Percentiles rank a stretch among this genome's conserved stretches.
These are phyloP conservation scores for Talaromyces rugulosus DNA, from an alignment of 2,329 filamentous ascomycete species.

Conservation along the genomic window DNA sequence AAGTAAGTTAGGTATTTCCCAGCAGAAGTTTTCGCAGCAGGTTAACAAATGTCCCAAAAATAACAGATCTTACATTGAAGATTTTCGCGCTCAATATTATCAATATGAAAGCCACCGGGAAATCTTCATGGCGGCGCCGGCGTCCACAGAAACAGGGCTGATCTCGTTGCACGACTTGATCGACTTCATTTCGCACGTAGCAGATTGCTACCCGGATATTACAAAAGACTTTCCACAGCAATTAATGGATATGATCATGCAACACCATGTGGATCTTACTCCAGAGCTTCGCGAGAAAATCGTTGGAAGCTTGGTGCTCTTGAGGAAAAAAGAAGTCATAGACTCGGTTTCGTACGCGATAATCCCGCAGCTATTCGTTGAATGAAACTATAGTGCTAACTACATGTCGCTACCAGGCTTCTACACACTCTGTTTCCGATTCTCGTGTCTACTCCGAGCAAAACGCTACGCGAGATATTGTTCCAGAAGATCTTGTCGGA, in stretches of 20 bases:
- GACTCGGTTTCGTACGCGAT: conserved; percentile 63
- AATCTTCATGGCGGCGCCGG: conserved; percentile 81
- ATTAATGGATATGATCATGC: conserved; percentile 71
- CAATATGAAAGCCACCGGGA: conserved; percentile 90
- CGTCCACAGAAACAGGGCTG: conserved; percentile 70
- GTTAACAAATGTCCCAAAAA: background rate
- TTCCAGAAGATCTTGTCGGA: conserved; percentile 90
- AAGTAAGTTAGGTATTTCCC: conserved; percentile 48
- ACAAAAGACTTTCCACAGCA: conserved; percentile 74
- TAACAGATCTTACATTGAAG: conserved; percentile 75
- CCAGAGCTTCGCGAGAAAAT: conserved; percentile 88
- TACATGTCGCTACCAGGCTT: conserved; percentile 41
- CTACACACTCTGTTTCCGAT: conserved; percentile 93
- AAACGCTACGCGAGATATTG: conserved; percentile 77
- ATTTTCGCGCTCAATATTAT: conserved; percentile 81
- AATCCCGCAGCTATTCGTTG: background rate
- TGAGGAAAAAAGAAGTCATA: conserved; percentile 87
- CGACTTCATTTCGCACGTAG: conserved; percentile 88
- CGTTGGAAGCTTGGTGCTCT: conserved; percentile 79
- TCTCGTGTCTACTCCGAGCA: conserved; percentile 85
- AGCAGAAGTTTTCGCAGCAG: background rate
- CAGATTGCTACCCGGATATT: conserved; percentile 84
- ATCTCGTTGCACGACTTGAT: conserved; percentile 86
- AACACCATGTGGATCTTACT: conserved; percentile 79
- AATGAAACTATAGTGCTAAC: background rate